Evolutionary conservation across 202 grass and related monocot species (phyloP), one percentile per base, ranked within the genome.

Genomic region (Dendrocalamus latiflorus): DNA sequence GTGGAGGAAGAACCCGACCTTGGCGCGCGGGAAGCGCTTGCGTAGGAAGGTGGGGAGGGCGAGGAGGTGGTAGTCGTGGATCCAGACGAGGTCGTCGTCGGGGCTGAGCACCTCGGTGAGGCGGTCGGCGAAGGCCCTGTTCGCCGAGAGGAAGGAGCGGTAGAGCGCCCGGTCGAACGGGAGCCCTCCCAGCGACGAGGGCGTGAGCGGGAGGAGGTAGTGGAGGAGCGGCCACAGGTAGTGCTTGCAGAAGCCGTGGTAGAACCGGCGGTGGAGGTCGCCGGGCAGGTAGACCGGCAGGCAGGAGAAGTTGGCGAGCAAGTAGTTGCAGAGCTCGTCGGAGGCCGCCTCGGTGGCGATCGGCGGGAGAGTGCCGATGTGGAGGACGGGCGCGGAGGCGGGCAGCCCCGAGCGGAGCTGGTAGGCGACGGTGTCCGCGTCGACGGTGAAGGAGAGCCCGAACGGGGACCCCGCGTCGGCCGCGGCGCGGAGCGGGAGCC

Each of bases 181-280:
- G 11, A 99, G 88, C 0, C 93, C 96, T 0, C 86, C 87, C 0
- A 90, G 87, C 3, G 89, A 91, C 8, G 93, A 93, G 30, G 91
- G 87, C 30, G 89, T 89, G 6, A 99, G 85, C 12, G 96, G 96
- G 20, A 99, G 87, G 12, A 99, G 89, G 84, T 99, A 99, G 79
- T 99, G 96, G 78, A 95, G 93, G 13, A 99, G 85, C 48, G 96
- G 96, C 96, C 96, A 99, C 15, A 99, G 93, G 74, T 99, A 99
- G 93, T 99, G 96, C 87, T 99, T 99, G 88, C 96, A 99, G 70
- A 90, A 99, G 0, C 93, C 91, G 43, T 98, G 87, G 87, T 98
- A 98, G 88, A 92, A 98, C 0, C 89, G 81, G 44, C 74, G 69
- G 87, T 99, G 96, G 77, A 99, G 93, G 48, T 95, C 93, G 25